phyloP scores from a whole-genome alignment of 495 filamentous ascomycete species.

The Aspergillus diversus region DNA sequence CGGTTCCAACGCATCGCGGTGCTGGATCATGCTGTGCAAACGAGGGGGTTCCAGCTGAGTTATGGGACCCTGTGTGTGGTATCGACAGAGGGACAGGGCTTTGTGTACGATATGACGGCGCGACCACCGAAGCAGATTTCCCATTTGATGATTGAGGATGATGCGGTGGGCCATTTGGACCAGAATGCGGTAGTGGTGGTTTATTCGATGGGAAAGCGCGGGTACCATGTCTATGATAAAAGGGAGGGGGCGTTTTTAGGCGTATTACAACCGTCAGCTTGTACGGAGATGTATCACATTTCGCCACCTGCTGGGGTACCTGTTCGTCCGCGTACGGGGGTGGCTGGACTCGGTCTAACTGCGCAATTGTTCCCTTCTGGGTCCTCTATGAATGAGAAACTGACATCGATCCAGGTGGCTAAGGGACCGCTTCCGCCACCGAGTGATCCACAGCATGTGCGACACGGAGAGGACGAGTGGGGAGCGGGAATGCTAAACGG shows the following conservation, averaged over 20 bases:
- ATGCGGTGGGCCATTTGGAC: slow-evolving; percentile 43
- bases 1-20: slow-evolving; percentile 44
- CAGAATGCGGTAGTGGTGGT: slow-evolving; percentile 42
- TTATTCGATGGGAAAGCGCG: slow-evolving; percentile 42
- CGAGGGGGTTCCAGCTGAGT: slow-evolving; percentile 45
- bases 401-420: slow-evolving; percentile 32
- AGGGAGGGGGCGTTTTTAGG: slow-evolving; percentile 34
- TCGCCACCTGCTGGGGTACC: slow-evolving; percentile 25
- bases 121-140: slow-evolving; percentile 37
- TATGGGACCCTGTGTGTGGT: slow-evolving; percentile 46
- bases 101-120: slow-evolving; percentile 47
- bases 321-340: slow-evolving; percentile 20
- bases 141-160: slow-evolving; percentile 35
- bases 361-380: slow-evolving; percentile 21
- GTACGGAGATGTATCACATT: slow-evolving; percentile 38
- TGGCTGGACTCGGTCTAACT: slow-evolving; percentile 24
- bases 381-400: slow-evolving; percentile 25
- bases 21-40: slow-evolving; percentile 41
- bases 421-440: slow-evolving; percentile 35
- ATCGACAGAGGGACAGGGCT: slow-evolving; percentile 41
- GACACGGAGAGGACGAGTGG: slow-evolving; percentile 42
- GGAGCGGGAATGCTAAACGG: slow-evolving; percentile 43
- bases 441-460: slow-evolving; percentile 31
- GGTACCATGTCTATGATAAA: slow-evolving; percentile 42
- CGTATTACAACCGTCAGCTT: slow-evolving; percentile 32